Evolutionary conservation across 108 stramenopile species (phyloP), one percentile per base, ranked within the genome.

Genomic region (Skeletonema menzelii): DNA sequence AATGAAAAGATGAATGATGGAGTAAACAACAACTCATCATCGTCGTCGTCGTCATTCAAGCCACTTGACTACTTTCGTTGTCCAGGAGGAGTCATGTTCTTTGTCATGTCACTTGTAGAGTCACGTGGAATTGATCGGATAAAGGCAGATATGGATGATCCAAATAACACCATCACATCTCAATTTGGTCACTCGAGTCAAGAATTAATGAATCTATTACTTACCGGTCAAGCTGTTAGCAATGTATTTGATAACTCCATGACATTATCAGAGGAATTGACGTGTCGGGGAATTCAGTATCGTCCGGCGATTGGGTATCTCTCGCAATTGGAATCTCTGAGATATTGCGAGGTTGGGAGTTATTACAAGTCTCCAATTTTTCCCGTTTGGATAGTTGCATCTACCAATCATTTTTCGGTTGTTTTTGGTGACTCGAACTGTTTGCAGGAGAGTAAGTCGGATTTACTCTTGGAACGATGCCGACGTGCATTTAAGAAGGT

Each of bases 141-240:
- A 11, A 82, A 80, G 69, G 58, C 53, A 46, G 92, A 96, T 49
- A 92, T 94, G 89, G 92, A 94, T 69, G 92, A 92, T 79, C 60
- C 79, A 14, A 63, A 40, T 13, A 71, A 79, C 17, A 85, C 83
- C 53, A 71, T 91, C 8, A 92, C 91, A 19, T 80, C 85, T 7
- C 89, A 90, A 68, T 97, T 93, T 71, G 96, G 96, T 20, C 91
- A 97, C 67, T 93, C 90, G 37, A 84, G 86, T 40, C 94, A 95
- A 75, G 96, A 97, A 73, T 74, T 97, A 27, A 88, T 97, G 70
- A 95, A 95, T 73, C 72, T 95, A 26, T 60, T 91, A 8, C 75
- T 95, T 2, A 88, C 87, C 14, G 94, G 96, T 27, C 86, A 85
- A 56, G 93, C 92, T 32, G 89, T 91, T 1, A 87, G 85, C 40